phyloP scores from a whole-genome alignment of 768 basidiomycete genomes.

The Neoboletus brunneissimus region DNA sequence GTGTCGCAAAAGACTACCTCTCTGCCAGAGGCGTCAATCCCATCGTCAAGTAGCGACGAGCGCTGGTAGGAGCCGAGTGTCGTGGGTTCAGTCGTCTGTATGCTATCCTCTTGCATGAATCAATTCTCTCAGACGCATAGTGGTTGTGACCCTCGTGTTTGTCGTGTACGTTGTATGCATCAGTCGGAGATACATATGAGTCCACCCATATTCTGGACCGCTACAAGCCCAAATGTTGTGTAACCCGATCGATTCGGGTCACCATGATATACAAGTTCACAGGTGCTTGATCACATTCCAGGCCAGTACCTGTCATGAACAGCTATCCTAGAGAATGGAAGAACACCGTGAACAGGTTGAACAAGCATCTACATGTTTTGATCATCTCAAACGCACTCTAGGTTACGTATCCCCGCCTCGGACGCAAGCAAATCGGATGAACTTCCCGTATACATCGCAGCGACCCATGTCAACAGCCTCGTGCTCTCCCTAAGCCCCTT shows the following conservation, averaged over 20 bases:
- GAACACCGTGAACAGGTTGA: too few relatives aligned
- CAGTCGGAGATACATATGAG: too few relatives aligned
- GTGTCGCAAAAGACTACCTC: constrained; percentile 74
- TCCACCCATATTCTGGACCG: too few relatives aligned
- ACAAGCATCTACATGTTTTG: background rate
- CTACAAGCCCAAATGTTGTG: too few relatives aligned
- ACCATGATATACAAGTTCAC: too few relatives aligned
- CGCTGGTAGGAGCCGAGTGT: background rate
- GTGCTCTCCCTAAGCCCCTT: constrained; percentile 24
- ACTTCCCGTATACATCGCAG: constrained; percentile 22
- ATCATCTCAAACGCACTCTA: background rate
- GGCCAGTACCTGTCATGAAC: too few relatives aligned
- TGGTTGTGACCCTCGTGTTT: too few relatives aligned
- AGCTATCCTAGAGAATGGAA: too few relatives aligned
- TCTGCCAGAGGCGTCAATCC: constrained; percentile 53
- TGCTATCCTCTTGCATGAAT: background rate
- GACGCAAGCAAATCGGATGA: background rate
- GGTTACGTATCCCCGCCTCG: constrained; percentile 15
- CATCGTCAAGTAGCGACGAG: constrained; percentile 38
- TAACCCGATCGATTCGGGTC: too few relatives aligned
- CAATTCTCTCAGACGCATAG: background rate
- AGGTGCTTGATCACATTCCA: too few relatives aligned
- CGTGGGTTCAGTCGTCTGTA: background rate
- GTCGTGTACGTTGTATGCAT: too few relatives aligned
- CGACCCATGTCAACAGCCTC: constrained; percentile 25